These are phyloP conservation scores for Phytophthora pseudosyringae DNA, from an alignment of 352 stramenopile species.

Conservation along the genomic window DNA sequence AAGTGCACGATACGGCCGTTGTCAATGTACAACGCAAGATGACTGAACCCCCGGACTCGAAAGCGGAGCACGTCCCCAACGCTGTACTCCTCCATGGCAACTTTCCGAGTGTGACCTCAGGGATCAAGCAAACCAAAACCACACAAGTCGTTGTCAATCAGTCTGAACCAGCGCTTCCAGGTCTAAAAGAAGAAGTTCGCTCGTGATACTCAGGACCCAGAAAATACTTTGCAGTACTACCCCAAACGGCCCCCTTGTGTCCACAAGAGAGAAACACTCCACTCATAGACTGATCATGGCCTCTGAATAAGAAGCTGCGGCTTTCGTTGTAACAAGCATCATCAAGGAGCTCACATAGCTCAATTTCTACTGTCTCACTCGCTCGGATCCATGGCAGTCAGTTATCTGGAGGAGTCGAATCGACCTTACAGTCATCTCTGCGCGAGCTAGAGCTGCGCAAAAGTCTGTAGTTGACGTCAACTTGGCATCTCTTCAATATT, in stretches of 20 bases:
- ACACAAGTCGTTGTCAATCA: no score
- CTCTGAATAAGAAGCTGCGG: background rate
- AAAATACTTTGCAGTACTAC: no score
- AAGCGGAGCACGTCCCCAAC: background rate
- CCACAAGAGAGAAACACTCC: no score
- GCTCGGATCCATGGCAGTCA: slow-evolving; percentile 7
- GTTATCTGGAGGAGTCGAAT: background rate
- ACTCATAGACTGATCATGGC: background rate
- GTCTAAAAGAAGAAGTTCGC: no score
- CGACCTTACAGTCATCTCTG: slow-evolving; percentile 45
- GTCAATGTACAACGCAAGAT: background rate
- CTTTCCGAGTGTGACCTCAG: no score
- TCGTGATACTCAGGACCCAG: no score
- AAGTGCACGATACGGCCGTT: background rate
- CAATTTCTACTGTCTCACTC: slow-evolving; percentile 3
- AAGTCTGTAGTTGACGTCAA: slow-evolving; percentile 44
- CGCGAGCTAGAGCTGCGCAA: slow-evolving; percentile 65
- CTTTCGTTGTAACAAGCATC: slow-evolving; percentile 1
- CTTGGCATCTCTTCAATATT: no score
- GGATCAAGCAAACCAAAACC: no score
- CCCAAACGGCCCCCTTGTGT: no score
- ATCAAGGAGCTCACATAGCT: slow-evolving; percentile 20
- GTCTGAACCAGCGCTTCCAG: no score
- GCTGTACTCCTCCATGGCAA: no score
- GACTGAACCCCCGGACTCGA: background rate